phyloP scores from a whole-genome alignment of 495 filamentous ascomycete genomes.

The Talaromyces adpressus region DNA sequence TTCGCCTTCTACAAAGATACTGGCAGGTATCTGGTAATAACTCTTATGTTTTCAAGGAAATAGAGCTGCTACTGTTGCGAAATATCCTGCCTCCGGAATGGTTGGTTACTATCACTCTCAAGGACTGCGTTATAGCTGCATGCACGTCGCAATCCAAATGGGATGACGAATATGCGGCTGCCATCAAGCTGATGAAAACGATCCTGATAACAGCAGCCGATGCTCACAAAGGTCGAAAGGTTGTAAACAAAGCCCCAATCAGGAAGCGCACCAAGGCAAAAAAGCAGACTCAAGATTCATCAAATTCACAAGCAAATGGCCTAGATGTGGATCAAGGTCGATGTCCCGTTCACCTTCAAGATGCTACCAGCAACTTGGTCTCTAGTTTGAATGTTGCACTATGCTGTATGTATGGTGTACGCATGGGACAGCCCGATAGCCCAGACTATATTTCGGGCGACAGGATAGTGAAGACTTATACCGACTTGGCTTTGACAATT shows the following conservation, averaged over 20 bases:
- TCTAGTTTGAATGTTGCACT: constrained; percentile 35
- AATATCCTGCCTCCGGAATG: constrained; percentile 37
- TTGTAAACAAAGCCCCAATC: background rate
- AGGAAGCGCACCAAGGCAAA: background rate
- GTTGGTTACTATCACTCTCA: constrained; percentile 41
- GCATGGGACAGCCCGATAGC: constrained; percentile 15
- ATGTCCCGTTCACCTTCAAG: constrained; percentile 35
- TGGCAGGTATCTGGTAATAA: constrained; percentile 14
- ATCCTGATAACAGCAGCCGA: constrained; percentile 12
- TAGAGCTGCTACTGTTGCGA: constrained; percentile 31
- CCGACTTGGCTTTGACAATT: constrained; percentile 18
- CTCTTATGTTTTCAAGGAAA: constrained; percentile 31
- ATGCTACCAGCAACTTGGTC: constrained; percentile 36
- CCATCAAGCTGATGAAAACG: constrained; percentile 32
- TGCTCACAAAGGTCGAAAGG: background rate
- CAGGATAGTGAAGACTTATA: constrained; percentile 23
- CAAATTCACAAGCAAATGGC: background rate
- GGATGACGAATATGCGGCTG: constrained; percentile 27
- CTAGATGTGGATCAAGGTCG: background rate
- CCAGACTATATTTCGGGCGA: constrained; percentile 13
- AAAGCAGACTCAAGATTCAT: background rate
- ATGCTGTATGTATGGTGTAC: constrained; percentile 37
- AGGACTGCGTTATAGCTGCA: constrained; percentile 34
- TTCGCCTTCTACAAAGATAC: constrained; percentile 27
- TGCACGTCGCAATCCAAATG: constrained; percentile 34